Evolutionary conservation across 2,329 filamentous ascomycete species (phyloP).

Genomic region (Biscogniauxia sp.): DNA sequence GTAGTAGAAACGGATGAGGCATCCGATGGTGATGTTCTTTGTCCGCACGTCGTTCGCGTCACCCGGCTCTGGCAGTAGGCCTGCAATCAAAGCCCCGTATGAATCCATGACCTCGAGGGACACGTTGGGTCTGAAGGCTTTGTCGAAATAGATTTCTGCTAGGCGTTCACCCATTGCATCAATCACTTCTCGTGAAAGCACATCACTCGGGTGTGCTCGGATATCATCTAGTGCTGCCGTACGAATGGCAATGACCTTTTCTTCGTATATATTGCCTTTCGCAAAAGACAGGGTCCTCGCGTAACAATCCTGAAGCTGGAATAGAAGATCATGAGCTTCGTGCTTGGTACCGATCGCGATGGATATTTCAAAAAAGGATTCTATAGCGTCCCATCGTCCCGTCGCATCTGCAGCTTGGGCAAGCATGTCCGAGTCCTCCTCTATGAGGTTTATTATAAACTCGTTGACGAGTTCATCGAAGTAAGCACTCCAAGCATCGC

Average conservation of each 20-base stretch:
- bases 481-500: slow-evolving; percentile 25
- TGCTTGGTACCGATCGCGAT: slow-evolving; percentile 23
- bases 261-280: slow-evolving; percentile 12
- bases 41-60: slow-evolving; percentile 19
- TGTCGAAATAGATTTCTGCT: slow-evolving; percentile 25
- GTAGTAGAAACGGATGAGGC: slow-evolving; percentile 28
- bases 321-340: slow-evolving; percentile 28
- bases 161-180: slow-evolving; percentile 23
- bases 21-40: slow-evolving; percentile 23
- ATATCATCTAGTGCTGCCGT: slow-evolving; percentile 24
- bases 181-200: slow-evolving; percentile 20
- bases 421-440: slow-evolving; percentile 21
- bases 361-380: slow-evolving; percentile 25
- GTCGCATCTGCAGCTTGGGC: slow-evolving; percentile 27
- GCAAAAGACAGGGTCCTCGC: slow-evolving; percentile 24
- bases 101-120: slow-evolving; percentile 19
- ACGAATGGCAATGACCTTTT: slow-evolving; percentile 23
- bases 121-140: slow-evolving; percentile 21
- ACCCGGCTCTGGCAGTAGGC: slow-evolving; percentile 23
- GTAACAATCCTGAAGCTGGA: slow-evolving; percentile 26
- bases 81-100: slow-evolving; percentile 20
- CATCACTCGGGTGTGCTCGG: slow-evolving; percentile 23
- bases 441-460: slow-evolving; percentile 23
- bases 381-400: slow-evolving; percentile 27
- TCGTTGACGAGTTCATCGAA: slow-evolving; percentile 32